Conservation (phyloP, 2,329 filamentous ascomycete species). For the Ophiobolus disseminans region DNA sequence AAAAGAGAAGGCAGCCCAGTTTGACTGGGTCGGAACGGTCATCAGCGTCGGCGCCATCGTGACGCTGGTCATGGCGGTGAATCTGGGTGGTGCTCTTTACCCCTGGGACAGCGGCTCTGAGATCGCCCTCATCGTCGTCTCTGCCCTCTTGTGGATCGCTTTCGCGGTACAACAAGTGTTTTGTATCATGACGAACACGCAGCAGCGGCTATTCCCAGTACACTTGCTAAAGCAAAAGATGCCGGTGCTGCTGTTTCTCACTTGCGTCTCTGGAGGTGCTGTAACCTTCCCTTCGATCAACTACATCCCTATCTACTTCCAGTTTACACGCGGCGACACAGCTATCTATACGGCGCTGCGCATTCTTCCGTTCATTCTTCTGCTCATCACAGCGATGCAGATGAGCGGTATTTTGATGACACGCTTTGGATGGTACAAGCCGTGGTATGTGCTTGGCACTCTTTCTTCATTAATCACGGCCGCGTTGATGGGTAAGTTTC, state of each 20-base stretch:
- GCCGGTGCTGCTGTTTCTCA: neutral
- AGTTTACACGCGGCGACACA: slow-evolving; percentile 25
- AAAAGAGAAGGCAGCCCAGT: no score
- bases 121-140: slow-evolving; percentile 57
- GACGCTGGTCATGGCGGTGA: slow-evolving; percentile 56
- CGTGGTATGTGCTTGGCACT: neutral
- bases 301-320: slow-evolving; percentile 37
- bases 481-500: neutral
- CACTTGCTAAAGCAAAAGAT: slow-evolving; percentile 49
- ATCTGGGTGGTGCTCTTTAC: slow-evolving; percentile 59
- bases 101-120: slow-evolving; percentile 54
- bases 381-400: neutral
- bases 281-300: slow-evolving; percentile 15
- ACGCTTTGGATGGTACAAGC: neutral
- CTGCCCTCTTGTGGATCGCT: slow-evolving; percentile 51
- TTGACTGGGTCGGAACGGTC: slow-evolving; percentile 51
- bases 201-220: slow-evolving; percentile 58
- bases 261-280: neutral
- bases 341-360: slow-evolving; percentile 26
- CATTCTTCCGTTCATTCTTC: slow-evolving; percentile 32
- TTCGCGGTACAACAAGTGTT: slow-evolving; percentile 57
- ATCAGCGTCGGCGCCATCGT: slow-evolving; percentile 48
- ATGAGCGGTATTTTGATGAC: neutral
- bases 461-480: neutral
- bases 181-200: slow-evolving; percentile 53